A percentile compares a stretch with the other conserved stretches of the same genome.
Conservation (phyloP, 805 yeast genomes). For the Saturnispora silvae region DNA sequence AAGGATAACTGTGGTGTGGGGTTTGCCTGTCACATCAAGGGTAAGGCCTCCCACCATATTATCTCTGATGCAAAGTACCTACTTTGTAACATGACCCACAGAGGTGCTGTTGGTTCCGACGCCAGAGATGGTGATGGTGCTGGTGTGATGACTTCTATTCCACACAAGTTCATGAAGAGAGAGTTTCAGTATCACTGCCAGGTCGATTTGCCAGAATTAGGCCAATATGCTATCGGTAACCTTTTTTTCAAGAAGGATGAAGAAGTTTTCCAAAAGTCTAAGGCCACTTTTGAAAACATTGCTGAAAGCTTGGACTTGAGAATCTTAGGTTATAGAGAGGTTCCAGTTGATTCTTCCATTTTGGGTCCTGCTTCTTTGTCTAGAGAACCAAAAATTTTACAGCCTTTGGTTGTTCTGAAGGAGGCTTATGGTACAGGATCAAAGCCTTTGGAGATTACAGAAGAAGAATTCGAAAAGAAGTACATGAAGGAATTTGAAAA, state of each 20-base stretch:
- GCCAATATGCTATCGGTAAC: constrained; percentile 94
- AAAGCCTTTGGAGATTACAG: constrained; percentile 26
- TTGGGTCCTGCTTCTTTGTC: constrained; percentile 91
- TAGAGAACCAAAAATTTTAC: constrained; percentile 83
- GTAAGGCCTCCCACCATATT: constrained; percentile 77
- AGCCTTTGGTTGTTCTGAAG: constrained; percentile 78
- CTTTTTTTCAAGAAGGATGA: constrained; percentile 85
- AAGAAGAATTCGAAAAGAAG: constrained; percentile 43
- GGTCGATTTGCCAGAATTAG: constrained; percentile 60
- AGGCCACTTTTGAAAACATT: constrained; percentile 67
- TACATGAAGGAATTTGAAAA: constrained; percentile 66
- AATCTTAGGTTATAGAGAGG: constrained; percentile 90
- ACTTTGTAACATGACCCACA: constrained; percentile 95
- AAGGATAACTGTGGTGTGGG: constrained; percentile 98
- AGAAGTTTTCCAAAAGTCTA: constrained; percentile 56
- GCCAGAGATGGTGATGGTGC: constrained; percentile 99
- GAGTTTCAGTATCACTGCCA: constrained; percentile 69
- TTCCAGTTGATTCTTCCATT: constrained; percentile 89
- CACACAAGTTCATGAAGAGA: constrained; percentile 75
- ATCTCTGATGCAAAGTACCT: constrained; percentile 81
- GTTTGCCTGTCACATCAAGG: constrained; percentile 90
- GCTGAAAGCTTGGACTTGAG: constrained; percentile 67
- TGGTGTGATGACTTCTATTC: constrained; percentile 87
- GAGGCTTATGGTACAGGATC: constrained; percentile 34
- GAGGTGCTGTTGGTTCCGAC: constrained; percentile 95